phyloP scores from a whole-genome alignment of 108 stramenopile genomes.

The Pseudonitzschia pungens region DNA sequence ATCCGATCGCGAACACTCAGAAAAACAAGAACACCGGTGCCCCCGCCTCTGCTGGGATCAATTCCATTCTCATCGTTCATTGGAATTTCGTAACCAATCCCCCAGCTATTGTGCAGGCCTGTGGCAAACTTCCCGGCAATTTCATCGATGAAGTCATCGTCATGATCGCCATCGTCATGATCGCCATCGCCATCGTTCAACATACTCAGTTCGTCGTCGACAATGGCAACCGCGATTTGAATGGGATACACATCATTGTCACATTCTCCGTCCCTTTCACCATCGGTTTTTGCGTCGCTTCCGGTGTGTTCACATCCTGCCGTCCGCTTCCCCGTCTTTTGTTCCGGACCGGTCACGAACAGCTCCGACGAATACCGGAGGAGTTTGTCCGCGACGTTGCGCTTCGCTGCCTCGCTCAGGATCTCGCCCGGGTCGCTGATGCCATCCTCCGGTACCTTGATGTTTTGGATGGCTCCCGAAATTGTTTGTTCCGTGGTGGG shows the following conservation, averaged over 20 bases:
- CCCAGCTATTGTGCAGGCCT: slow-evolving; percentile 47
- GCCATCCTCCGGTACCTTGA: background rate
- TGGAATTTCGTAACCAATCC: slow-evolving; percentile 40
- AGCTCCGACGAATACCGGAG: background rate
- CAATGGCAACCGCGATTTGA: slow-evolving; percentile 39
- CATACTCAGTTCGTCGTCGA: slow-evolving; percentile 22
- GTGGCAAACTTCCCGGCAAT: slow-evolving; percentile 24
- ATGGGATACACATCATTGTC: background rate
- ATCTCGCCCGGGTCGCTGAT: slow-evolving; percentile 28
- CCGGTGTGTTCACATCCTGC: background rate
- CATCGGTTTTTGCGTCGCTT: background rate
- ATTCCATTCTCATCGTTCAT: background rate
- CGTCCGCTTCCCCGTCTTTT: background rate
- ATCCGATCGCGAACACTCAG: slow-evolving; percentile 46
- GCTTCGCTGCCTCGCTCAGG: background rate
- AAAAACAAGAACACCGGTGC: slow-evolving; percentile 61
- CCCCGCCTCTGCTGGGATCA: slow-evolving; percentile 14
- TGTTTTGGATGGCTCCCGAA: background rate
- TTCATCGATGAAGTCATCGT: slow-evolving; percentile 14
- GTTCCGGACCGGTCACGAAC: background rate
- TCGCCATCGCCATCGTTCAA: background rate
- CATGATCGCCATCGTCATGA: background rate
- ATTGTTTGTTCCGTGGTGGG: background rate
- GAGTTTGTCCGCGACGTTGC: slow-evolving; percentile 14
- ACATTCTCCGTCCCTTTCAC: background rate